Conservation (phyloP, 2,329 filamentous ascomycete species). For the Botrytis porri region DNA sequence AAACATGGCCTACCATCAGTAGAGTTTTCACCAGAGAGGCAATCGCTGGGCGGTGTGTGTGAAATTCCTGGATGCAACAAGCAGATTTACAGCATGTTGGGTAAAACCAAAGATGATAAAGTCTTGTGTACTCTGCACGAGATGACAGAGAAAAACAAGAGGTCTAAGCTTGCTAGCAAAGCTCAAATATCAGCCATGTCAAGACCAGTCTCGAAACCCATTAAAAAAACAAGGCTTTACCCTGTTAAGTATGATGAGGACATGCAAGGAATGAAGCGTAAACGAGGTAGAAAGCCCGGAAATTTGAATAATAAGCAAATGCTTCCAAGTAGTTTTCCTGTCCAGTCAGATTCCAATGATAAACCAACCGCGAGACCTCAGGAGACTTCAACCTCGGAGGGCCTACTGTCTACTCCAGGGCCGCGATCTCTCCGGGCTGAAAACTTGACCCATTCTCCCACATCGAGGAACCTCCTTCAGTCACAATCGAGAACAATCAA, state of each 20-base stretch:
- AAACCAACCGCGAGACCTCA: background rate
- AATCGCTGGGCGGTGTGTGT: background rate
- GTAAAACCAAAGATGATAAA: constrained; percentile 1
- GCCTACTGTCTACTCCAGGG: background rate
- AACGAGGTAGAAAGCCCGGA: constrained; percentile 20
- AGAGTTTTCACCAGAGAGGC: background rate
- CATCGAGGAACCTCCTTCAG: background rate
- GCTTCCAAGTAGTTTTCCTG: background rate
- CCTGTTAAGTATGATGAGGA: constrained; percentile 26
- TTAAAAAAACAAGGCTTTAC: constrained; percentile 30
- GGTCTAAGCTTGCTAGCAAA: constrained; percentile 8
- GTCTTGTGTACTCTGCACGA: constrained; percentile 8
- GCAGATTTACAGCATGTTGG: constrained; percentile 2
- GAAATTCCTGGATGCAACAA: constrained; percentile 14
- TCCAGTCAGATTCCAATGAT: background rate
- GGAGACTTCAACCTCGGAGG: background rate
- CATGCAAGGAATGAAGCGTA: constrained; percentile 24
- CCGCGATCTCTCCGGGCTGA: background rate
- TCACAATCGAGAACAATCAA: background rate
- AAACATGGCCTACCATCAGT: background rate
- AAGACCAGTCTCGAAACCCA: constrained; percentile 1
- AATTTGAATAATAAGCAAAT: background rate
- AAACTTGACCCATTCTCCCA: background rate
- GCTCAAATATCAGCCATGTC: background rate
- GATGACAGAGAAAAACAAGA: constrained; percentile 7